These are phyloP conservation scores for Xylaria intraflava DNA, from an alignment of 495 filamentous ascomycete genomes.

Conservation along the genomic window DNA sequence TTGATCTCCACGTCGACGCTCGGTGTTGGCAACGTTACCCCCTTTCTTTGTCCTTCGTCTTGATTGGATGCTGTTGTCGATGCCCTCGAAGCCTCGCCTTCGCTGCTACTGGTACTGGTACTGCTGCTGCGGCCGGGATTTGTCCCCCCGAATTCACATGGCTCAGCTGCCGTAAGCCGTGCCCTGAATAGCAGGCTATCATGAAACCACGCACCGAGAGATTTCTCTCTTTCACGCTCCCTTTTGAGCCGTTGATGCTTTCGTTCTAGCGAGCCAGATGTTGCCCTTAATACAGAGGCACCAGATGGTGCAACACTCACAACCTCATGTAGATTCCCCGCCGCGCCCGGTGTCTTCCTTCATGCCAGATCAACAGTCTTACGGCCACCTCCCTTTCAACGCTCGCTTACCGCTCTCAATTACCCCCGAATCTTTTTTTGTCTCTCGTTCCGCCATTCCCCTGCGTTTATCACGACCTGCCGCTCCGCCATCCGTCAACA, in stretches of 20 bases:
- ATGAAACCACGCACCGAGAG: constrained; percentile 24
- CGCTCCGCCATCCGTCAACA: constrained; percentile 17
- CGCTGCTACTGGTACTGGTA: constrained; percentile 2
- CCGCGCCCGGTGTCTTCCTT: constrained; percentile 25
- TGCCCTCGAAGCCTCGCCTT: constrained; percentile 2
- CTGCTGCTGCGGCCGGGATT: constrained; percentile 8
- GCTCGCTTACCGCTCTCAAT: constrained; percentile 9
- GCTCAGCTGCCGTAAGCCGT: constrained; percentile 26
- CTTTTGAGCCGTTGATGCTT: constrained; percentile 13
- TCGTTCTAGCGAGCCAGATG: constrained; percentile 27
- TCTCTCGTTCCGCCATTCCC: constrained; percentile 32
- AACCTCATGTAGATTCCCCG: constrained; percentile 29
- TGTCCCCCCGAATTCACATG: constrained; percentile 23
- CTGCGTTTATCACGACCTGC: constrained; percentile 34
- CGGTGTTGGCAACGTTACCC: neutral
- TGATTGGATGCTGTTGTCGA: constrained; percentile 3
- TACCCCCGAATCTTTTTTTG: constrained; percentile 13
- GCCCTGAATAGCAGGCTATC: constrained; percentile 35
- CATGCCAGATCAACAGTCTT: constrained; percentile 13
- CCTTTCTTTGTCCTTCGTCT: neutral
- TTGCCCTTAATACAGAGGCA: constrained; percentile 42
- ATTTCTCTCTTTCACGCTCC: constrained; percentile 13
- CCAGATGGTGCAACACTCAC: constrained; percentile 39
- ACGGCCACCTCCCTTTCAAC: constrained; percentile 3
- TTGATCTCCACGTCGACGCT: neutral